Base-by-base conservation (phyloP, 2,329 filamentous ascomycete genomes). In the Fonsecaea erecta region DNA sequence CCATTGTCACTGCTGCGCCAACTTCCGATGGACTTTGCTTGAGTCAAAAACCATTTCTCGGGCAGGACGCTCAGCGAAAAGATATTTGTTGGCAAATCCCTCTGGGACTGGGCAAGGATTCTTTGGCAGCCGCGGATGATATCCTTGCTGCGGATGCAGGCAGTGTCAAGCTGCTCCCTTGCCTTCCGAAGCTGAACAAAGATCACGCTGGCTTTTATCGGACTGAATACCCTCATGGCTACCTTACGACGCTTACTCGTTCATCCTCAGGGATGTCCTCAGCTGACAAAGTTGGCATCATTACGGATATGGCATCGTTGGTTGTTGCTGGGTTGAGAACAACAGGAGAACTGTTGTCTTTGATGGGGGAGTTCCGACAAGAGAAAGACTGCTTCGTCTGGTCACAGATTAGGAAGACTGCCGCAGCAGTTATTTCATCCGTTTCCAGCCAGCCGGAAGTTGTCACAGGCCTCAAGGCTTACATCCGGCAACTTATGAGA, bases 151-250 rank as follows among this genome's bases (percentile, higher is more conserved):
- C 84, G 62, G 97, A 92, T 79, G 85, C 91, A 71, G 88, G 92
- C 61, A 93, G 87, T 12, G 86, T 98, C 63, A 83, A 85, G 54
- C 76, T 74, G 30, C 68, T 81, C 66, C 82, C 96, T 63, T 86
- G 92, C 70, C 97, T 97, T 77, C 99, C 98, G 81, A 96, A 97
- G 81, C 83, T 99, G 73, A 99, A 99, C 82, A 88, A 89, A 66
- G 88, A 94, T 62, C 90, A 94, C 64, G 93, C 89, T 57, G 94
- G 93, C 28, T 97, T 91, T 79, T 98, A 96, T 80, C 87, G 93
- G 66, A 95, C 94, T 55, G 96, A 96, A 79, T 96, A 98, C 75
- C 92, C 95, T 3, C 88, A 92, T n/a, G 83, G 87, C 68, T 88
- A 94, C 54, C 84, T 99, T 46, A 86, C 86, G 43, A 92, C 92